phyloP scores from a whole-genome alignment of 805 yeast genomes.

The Nakazawaea pomicola region DNA sequence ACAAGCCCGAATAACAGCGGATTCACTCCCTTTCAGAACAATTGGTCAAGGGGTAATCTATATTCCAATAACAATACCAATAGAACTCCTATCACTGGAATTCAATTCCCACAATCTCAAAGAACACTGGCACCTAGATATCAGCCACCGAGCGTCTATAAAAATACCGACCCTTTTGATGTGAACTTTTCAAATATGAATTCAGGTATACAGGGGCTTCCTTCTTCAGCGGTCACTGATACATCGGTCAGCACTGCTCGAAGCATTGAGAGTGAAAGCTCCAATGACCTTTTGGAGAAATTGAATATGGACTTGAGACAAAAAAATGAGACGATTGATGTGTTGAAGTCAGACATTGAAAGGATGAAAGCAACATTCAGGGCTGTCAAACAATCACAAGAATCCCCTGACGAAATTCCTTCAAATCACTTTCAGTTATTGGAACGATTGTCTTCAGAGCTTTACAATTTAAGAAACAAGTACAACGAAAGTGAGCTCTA shows the following conservation, averaged over 20 bases:
- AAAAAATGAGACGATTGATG: conserved; percentile 52
- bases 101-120: no score
- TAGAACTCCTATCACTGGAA: no score
- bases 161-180: conserved; percentile 3
- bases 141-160: conserved; percentile 2
- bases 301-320: conserved; percentile 37
- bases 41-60: conserved; percentile 1
- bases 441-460: conserved; percentile 22
- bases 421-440: conserved; percentile 28
- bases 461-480: conserved; percentile 34
- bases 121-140: background rate
- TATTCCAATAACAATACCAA: background rate
- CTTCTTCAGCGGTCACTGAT: background rate
- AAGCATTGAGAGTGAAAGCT: no score
- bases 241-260: background rate
- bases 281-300: conserved; percentile 6
- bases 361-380: no score
- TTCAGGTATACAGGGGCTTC: background rate
- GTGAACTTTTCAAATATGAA: background rate
- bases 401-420: no score
- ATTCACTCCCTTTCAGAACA: conserved; percentile 1
- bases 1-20: background rate
- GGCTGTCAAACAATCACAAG: no score
- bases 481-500: conserved; percentile 56
- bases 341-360: conserved; percentile 41